These are phyloP conservation scores for Mycena olivaceomarginata DNA, from an alignment of 768 basidiomycete species.

Conservation along the genomic window DNA sequence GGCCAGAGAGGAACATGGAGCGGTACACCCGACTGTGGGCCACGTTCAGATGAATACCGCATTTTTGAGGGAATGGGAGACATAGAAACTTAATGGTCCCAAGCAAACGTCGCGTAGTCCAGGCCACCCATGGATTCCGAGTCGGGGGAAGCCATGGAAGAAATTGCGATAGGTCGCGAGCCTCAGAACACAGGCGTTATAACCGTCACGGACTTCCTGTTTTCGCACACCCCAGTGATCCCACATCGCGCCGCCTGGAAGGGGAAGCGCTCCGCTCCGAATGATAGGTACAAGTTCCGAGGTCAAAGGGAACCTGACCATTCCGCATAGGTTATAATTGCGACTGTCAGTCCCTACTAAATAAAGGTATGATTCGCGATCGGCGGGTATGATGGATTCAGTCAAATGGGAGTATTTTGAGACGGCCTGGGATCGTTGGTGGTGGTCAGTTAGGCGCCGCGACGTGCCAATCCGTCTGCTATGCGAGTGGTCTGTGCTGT, in stretches of 20 bases:
- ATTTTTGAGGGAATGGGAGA: too few relatives aligned
- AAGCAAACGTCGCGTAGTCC: conserved; percentile 34
- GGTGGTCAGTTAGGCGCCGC: neutral
- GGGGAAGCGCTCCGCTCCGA: conserved; percentile 2
- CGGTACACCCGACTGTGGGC: conserved; percentile 33
- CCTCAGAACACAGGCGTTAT: neutral
- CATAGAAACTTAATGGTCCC: conserved; percentile 35
- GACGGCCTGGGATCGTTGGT: neutral
- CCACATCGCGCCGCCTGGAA: neutral
- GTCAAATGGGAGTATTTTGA: conserved; percentile 19
- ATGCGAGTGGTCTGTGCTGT: neutral
- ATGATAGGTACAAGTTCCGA: neutral
- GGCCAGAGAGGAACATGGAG: conserved; percentile 35
- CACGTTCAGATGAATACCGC: neutral
- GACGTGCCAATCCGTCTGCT: neutral
- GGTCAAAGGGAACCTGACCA: neutral
- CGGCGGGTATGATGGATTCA: neutral
- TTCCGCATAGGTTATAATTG: conserved; percentile 24
- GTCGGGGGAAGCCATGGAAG: neutral
- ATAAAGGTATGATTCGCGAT: neutral
- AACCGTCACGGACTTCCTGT: neutral
- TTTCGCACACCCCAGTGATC: neutral
- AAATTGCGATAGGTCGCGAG: neutral
- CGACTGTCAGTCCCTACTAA: neutral
- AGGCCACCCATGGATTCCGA: conserved; percentile 31